A percentile compares a stretch with the other conserved stretches of the same genome.
phyloP scores from a whole-genome alignment of 1,139 yeast genomes.

The Saccharomyces pastorianus region DNA sequence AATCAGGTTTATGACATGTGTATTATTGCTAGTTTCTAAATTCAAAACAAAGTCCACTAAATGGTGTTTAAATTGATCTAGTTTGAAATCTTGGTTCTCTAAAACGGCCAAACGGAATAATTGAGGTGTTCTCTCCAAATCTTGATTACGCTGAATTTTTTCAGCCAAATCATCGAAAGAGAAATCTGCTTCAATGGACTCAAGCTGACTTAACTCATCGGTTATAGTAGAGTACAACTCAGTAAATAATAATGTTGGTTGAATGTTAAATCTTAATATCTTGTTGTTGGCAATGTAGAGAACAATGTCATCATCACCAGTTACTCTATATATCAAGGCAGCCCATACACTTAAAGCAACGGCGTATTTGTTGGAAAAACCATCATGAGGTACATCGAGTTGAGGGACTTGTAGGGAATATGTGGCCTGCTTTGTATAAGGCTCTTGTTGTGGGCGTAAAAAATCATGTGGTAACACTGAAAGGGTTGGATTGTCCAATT shows the following conservation, averaged over 20 bases:
- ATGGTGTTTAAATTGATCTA: slow-evolving; percentile 24
- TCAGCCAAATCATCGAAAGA: slow-evolving; percentile 53
- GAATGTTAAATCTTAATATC: slow-evolving; percentile 52
- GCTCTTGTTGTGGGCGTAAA: slow-evolving; percentile 66
- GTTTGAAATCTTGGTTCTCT: slow-evolving; percentile 11
- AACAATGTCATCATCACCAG: slow-evolving; percentile 93
- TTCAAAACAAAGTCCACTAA: slow-evolving; percentile 24
- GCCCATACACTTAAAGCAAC: slow-evolving; percentile 63
- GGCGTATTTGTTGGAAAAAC: slow-evolving; percentile 36
- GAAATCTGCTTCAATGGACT: slow-evolving; percentile 33
- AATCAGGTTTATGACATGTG: slow-evolving; percentile 15
- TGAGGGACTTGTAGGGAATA: slow-evolving; percentile 37
- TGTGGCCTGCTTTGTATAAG: slow-evolving; percentile 53
- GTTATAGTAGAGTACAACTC: slow-evolving; percentile 35
- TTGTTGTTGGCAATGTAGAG: slow-evolving; percentile 57
- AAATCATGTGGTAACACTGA: slow-evolving; percentile 85
- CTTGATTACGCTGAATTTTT: slow-evolving; percentile 41
- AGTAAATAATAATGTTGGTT: slow-evolving; percentile 45
- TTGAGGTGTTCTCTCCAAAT: slow-evolving; percentile 53
- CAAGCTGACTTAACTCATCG: slow-evolving; percentile 34
- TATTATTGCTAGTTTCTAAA: slow-evolving; percentile 12
- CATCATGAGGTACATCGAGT: slow-evolving; percentile 21
- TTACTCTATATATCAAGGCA: slow-evolving; percentile 63
- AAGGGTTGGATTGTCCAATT: slow-evolving; percentile 72
- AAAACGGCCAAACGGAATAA: slow-evolving; percentile 39